Evolutionary conservation across 208 protist species (phyloP), one percentile per base, ranked within the genome.

Genomic region (Leishmania arabica): DNA sequence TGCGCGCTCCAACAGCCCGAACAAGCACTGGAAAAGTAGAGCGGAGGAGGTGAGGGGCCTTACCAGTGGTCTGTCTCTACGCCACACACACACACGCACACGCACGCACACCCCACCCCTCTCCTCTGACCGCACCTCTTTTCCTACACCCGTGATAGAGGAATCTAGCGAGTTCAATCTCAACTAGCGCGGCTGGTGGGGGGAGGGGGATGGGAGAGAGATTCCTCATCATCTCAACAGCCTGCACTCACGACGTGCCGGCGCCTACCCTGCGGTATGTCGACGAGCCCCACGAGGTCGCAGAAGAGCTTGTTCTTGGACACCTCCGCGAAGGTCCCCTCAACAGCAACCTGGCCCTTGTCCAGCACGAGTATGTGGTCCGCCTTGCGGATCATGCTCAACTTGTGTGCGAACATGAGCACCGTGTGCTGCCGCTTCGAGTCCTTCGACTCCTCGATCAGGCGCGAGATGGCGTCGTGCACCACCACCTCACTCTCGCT

Each of bases 301-400:
- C 92, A 88, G 77, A 97, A 97, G 13, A 93, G 79, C 73, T 88
- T 83, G 75, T 87, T 87, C 74, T 72, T 69, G 31, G 83, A 83
- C 42, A 97, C 90, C 73, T 93, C 91, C 19, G 92, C 91, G 73
- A 93, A 97, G 49, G 75, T 93, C 71, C 96, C 96, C 81, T 96
- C 78, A 9, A 86, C 86, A 11, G 85, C 92, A 3, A 97, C 89
- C 27, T 72, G 64, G 24, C 96, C 96, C 78, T 95, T 92, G 60
- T 98, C 86, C 31, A 98, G 86, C 21, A 98, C 92, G 34, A 97
- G 85, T 71, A 98, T 93, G 82, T 92, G 93, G 82, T 98, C 94
- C 13, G 93, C 93, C 83, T 95, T 95, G 31, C 86, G 84, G 64
- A 97, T 95, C 92, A 93, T 97, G 79, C 87, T 93, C 34, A 98